A percentile compares a stretch with the other conserved stretches of the same genome.
phyloP scores from a whole-genome alignment of 2,329 filamentous ascomycete species.

The Samsoniella hepiali region DNA sequence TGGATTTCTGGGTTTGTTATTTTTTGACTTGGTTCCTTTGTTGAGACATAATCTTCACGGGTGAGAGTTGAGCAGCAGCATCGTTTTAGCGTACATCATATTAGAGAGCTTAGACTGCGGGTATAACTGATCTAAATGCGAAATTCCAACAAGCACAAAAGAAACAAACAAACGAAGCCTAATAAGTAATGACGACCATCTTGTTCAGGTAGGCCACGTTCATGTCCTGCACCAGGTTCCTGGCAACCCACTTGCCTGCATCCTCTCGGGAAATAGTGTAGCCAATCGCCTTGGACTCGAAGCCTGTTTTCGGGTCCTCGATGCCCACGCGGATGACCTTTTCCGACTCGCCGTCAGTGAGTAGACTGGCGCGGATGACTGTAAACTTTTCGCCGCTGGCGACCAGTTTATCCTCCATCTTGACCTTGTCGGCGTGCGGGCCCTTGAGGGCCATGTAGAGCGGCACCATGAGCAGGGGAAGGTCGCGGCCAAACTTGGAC shows the following conservation, averaged over 20 bases:
- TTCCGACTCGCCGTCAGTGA: conserved; percentile 31
- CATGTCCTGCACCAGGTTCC: conserved; percentile 33
- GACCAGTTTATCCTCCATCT: conserved; percentile 39
- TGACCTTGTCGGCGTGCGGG: conserved; percentile 47
- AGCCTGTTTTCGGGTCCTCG: conserved; percentile 34
- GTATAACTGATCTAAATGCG: neutral
- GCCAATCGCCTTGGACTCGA: conserved; percentile 39
- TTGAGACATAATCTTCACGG: too few relatives aligned
- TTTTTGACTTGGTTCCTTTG: too few relatives aligned
- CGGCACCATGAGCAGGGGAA: conserved; percentile 41
- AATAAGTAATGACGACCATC: conserved; percentile 38
- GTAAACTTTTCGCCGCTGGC: conserved; percentile 33
- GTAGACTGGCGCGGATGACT: conserved; percentile 37
- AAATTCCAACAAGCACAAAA: neutral
- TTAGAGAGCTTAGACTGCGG: neutral
- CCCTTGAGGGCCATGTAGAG: conserved; percentile 42
- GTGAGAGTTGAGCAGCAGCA: too few relatives aligned
- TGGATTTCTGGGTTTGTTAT: too few relatives aligned
- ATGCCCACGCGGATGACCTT: conserved; percentile 36
- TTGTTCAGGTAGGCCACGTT: conserved; percentile 33
- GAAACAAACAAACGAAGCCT: neutral
- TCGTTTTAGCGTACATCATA: neutral
- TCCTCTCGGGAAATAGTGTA: conserved; percentile 48
- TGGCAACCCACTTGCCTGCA: conserved; percentile 45
- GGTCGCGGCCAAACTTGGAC: conserved; percentile 35